These are phyloP conservation scores for Fusarium acutatum DNA, from an alignment of 2,329 filamentous ascomycete genomes.

Conservation along the genomic window DNA sequence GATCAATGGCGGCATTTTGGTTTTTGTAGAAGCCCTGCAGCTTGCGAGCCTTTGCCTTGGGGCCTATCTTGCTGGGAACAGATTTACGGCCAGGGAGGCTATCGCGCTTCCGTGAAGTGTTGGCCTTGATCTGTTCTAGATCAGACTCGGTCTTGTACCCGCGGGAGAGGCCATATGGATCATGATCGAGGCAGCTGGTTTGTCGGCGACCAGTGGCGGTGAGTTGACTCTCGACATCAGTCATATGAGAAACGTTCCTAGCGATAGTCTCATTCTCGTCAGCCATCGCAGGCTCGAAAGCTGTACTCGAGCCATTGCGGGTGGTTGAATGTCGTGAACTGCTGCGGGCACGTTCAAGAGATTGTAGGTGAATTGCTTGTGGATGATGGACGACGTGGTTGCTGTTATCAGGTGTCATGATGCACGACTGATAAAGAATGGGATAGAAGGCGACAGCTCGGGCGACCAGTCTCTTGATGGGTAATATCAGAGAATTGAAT, in stretches of 20 bases:
- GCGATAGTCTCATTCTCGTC: slow-evolving; percentile 52
- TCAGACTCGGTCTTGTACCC: slow-evolving; percentile 81
- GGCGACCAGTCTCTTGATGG: background rate
- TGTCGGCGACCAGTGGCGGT: slow-evolving; percentile 49
- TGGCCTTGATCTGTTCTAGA: slow-evolving; percentile 80
- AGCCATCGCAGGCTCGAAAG: slow-evolving; percentile 50
- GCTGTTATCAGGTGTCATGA: slow-evolving; percentile 54
- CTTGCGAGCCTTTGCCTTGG: slow-evolving; percentile 56
- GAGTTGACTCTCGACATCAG: slow-evolving; percentile 61
- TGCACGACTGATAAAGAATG: background rate
- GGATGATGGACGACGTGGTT: slow-evolving; percentile 55
- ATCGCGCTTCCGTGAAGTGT: slow-evolving; percentile 79
- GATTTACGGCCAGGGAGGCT: slow-evolving; percentile 41
- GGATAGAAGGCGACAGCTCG: background rate
- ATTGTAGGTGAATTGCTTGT: slow-evolving; percentile 54
- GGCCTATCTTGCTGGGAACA: slow-evolving; percentile 30
- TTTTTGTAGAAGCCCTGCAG: slow-evolving; percentile 85
- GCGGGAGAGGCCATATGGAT: slow-evolving; percentile 82
- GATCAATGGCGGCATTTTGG: slow-evolving; percentile 94
- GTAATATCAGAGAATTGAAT: background rate
- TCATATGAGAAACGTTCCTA: slow-evolving; percentile 51
- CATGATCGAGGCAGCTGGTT: slow-evolving; percentile 63
- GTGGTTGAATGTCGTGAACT: slow-evolving; percentile 41
- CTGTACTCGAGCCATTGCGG: slow-evolving; percentile 55
- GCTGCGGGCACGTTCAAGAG: slow-evolving; percentile 43